A percentile compares a stretch with the other conserved stretches of the same genome.
These are phyloP conservation scores for Glycine soja DNA, from an alignment of 306 rosid genomes.

Conservation along the genomic window DNA sequence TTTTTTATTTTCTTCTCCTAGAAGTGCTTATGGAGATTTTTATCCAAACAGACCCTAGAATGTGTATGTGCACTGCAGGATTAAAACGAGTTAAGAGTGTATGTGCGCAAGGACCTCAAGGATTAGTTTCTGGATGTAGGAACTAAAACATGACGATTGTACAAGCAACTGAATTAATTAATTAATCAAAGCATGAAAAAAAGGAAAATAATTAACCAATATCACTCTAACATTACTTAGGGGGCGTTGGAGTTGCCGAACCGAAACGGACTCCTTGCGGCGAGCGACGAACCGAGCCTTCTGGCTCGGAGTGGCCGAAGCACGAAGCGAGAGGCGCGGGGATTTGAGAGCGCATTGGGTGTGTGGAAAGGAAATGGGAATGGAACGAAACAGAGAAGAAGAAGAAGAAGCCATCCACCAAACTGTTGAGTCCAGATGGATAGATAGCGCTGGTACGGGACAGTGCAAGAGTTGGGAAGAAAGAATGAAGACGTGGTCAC, in stretches of 20 bases:
- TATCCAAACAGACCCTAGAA: too few species aligned
- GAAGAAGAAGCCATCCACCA: conserved; percentile 73
- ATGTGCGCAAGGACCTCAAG: too few species aligned
- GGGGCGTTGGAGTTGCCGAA: conserved; percentile 80
- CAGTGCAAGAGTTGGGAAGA: too few species aligned
- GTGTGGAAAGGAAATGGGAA: conserved; percentile 47
- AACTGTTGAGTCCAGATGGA: neutral
- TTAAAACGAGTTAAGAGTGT: too few species aligned
- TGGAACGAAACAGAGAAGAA: conserved; percentile 41
- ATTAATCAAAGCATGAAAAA: neutral
- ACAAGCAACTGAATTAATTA: too few species aligned
- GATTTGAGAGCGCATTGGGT: conserved; percentile 42
- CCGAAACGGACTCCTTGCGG: conserved; percentile 70
- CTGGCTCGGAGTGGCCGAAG: conserved; percentile 60
- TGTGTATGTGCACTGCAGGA: too few species aligned
- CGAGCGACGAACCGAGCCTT: conserved; percentile 86
- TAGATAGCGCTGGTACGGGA: neutral
- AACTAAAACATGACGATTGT: too few species aligned
- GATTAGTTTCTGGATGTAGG: too few species aligned
- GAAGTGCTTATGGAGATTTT: too few species aligned
- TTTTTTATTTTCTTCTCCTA: too few species aligned
- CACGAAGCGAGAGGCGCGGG: conserved; percentile 55
- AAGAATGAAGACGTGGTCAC: conserved; percentile 24
- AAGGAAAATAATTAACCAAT: neutral
- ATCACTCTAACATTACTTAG: conserved; percentile 69